Evolutionary conservation across 2,329 filamentous ascomycete species (phyloP).

Genomic region (Pyricularia grisea): DNA sequence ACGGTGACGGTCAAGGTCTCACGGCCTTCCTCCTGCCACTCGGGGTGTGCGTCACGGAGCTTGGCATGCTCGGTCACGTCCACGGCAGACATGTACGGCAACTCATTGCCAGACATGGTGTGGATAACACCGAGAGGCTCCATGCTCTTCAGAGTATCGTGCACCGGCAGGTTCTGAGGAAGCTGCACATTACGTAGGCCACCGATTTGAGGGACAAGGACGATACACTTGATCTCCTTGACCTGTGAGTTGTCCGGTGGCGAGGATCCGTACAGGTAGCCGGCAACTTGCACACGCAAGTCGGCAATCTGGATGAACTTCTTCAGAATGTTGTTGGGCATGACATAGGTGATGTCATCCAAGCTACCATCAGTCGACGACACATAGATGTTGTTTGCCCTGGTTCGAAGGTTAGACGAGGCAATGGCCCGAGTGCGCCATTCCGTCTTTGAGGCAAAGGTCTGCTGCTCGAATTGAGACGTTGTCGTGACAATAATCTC

Average conservation of each 20-base stretch:
- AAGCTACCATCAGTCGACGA: constrained; percentile 82
- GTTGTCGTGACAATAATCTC: constrained; percentile 98
- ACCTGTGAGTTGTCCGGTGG: constrained; percentile 92
- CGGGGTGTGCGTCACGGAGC: constrained; percentile 70
- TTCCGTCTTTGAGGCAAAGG: constrained; percentile 96
- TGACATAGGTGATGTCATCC: constrained; percentile 89
- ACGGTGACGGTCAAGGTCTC: constrained; percentile 93
- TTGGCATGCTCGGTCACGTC: constrained; percentile 93
- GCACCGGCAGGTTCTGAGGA: constrained; percentile 80
- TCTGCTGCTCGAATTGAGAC: constrained; percentile 94
- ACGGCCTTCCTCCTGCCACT: constrained; percentile 54
- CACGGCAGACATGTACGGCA: constrained; percentile 89
- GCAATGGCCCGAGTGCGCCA: constrained; percentile 97
- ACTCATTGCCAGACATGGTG: constrained; percentile 88
- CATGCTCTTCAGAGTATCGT: constrained; percentile 77
- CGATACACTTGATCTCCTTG: constrained; percentile 94
- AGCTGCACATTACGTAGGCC: constrained; percentile 87
- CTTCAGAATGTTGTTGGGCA: constrained; percentile 98
- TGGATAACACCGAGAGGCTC: constrained; percentile 94
- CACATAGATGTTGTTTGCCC: constrained; percentile 97
- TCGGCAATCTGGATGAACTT: constrained; percentile 97
- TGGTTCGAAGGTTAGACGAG: constrained; percentile 85
- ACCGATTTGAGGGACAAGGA: constrained; percentile 95
- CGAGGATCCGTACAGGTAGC: constrained; percentile 88
- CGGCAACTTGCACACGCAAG: constrained; percentile 90